Base-by-base conservation (phyloP, 1,139 yeast species). In the Kodamaea anthophila region DNA sequence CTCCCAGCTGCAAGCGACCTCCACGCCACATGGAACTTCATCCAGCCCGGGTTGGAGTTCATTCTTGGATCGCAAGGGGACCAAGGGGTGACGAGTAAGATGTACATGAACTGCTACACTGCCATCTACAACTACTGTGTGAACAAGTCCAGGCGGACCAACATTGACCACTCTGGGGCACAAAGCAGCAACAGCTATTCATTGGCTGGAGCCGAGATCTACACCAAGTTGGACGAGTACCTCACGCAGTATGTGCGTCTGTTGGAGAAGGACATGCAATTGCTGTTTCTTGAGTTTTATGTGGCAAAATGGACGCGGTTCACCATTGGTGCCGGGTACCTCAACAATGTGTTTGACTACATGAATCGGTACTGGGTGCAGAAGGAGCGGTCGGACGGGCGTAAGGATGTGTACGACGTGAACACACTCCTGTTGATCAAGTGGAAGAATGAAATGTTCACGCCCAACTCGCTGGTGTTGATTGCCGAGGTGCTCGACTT, bases 321-420 rank as follows among this genome's bases (percentile, higher is more conserved):
- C 52, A 78, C 94, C 21, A 76, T 85, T 35, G 98, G 98, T 22
- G 94, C 97, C 1, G 83, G 88, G 12, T 84, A 86, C 54, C 62
- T 93, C 56, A 87, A 87, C 55, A 94, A 93, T 54, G 93, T 93
- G 16, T 86, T 91, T 51, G 95, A 88, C 52, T 93, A 93, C 55
- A 78, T 93, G 74, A 93, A 93, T 55, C 74, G 97, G 41, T 91
- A 91, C 58, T 93, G 98, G 98, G 96, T 93, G 29, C 86, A 83
- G 47, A 87, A 94, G 51, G 97, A 91, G 55, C 73, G 97, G 47
- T 84, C 88, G 24, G 97, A 91, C 51, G 97, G 97, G n/a, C 76
- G 86, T 47, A 72, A 88, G 41, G 87, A 86, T 46, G 77, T 91
- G 29, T 86, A 79, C 53, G 98, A 93, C 55, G 94, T 93, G 21